Evolutionary conservation across 768 basidiomycete species (phyloP).

Genomic region (Lentinula lateritia): DNA sequence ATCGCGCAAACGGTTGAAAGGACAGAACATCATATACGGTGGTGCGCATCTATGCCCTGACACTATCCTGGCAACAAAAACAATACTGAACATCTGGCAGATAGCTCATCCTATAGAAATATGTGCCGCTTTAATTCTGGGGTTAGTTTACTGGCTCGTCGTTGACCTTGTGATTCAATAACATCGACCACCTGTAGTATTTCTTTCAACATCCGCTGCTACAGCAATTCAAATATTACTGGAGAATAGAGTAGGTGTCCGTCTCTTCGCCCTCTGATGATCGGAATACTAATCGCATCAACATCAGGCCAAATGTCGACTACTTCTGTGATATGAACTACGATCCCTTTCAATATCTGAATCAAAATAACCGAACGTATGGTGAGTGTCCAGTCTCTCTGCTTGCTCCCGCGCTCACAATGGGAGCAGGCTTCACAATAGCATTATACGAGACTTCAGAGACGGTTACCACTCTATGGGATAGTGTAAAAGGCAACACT

Average conservation of each 20-base stretch:
- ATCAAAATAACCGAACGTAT: constrained; percentile 62
- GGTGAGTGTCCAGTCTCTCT: constrained; percentile 25
- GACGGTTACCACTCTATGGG: constrained; percentile 75
- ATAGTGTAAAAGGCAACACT: constrained; percentile 51
- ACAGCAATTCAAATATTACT: constrained; percentile 52
- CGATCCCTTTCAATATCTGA: constrained; percentile 71
- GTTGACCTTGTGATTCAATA: constrained; percentile 25
- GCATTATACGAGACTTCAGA: constrained; percentile 69
- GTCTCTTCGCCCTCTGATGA: background rate
- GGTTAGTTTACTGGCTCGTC: constrained; percentile 22
- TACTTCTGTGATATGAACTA: constrained; percentile 66
- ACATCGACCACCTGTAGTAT: constrained; percentile 41
- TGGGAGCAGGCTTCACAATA: constrained; percentile 57
- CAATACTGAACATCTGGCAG: background rate
- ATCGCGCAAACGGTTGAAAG: constrained; percentile 46
- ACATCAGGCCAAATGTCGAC: constrained; percentile 57
- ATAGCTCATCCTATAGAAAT: constrained; percentile 45
- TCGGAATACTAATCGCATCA: constrained; percentile 41
- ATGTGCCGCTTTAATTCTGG: constrained; percentile 78
- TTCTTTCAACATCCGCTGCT: constrained; percentile 68
- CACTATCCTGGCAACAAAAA: background rate
- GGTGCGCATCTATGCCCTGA: constrained; percentile 23
- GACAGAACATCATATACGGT: constrained; percentile 43
- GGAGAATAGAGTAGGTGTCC: constrained; percentile 48
- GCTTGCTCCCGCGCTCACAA: background rate